Percentiles rank a stretch among this genome's conserved stretches.
These are phyloP conservation scores for Vitis amurensis DNA, from an alignment of 164 flowering plant species.

Conservation along the genomic window DNA sequence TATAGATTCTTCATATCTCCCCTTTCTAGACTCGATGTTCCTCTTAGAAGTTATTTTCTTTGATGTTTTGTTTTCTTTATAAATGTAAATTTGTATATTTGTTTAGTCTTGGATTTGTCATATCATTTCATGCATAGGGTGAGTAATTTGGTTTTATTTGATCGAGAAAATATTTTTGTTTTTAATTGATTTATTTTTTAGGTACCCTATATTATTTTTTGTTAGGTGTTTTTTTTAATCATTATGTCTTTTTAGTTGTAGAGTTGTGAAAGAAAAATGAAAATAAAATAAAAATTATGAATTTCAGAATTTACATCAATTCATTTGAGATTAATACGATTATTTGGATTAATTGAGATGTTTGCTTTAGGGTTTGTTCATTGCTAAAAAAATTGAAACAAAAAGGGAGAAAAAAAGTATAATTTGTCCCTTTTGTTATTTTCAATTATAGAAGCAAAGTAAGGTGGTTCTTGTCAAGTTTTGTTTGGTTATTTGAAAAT, in stretches of 20 bases:
- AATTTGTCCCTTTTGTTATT: too few species aligned
- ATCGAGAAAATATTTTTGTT: background rate
- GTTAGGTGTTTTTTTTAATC: background rate
- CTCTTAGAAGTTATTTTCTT: constrained; percentile 5
- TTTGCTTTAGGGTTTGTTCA: too few species aligned
- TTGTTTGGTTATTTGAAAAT: background rate
- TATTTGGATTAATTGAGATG: background rate
- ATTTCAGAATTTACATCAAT: background rate
- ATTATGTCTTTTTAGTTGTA: constrained; percentile 1
- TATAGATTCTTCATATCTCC: constrained; percentile 15
- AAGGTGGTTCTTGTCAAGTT: background rate
- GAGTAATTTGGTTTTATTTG: constrained; percentile 13
- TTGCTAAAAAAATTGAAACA: too few species aligned
- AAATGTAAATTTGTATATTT: background rate
- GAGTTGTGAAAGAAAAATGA: background rate
- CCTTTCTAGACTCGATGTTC: constrained; percentile 15
- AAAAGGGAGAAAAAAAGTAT: background rate
- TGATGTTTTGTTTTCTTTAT: background rate
- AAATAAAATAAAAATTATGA: background rate
- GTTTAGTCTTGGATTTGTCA: constrained; percentile 35
- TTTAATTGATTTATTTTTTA: too few species aligned
- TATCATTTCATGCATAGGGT: constrained; percentile 53
- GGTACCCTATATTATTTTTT: too few species aligned
- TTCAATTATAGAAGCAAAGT: too few species aligned
- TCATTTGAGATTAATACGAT: background rate